A percentile compares a stretch with the other conserved stretches of the same genome.
These are phyloP conservation scores for Sequoia sempervirens DNA, from an alignment of 75 land plant species.

Conservation along the genomic window DNA sequence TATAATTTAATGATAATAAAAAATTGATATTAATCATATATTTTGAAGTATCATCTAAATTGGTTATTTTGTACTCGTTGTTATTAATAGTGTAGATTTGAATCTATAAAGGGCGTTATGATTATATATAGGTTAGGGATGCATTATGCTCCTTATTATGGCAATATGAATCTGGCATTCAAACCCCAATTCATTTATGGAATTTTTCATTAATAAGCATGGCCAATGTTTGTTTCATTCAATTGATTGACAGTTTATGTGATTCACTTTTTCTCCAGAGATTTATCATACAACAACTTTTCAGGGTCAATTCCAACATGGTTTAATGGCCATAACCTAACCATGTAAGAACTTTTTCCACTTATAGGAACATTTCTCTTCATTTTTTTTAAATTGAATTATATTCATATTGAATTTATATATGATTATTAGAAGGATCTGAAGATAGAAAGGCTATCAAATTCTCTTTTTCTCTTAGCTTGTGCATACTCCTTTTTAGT, in stretches of 20 bases:
- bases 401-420: neutral
- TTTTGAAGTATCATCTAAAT: no score
- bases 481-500: neutral
- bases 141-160: neutral
- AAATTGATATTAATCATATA: no score
- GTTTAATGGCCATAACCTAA: neutral
- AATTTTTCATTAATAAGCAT: neutral
- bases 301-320: constrained; percentile 1
- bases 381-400: neutral
- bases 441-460: neutral
- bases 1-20: neutral
- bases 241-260: neutral
- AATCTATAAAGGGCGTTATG: no score
- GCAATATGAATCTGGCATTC: neutral
- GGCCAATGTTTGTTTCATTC: neutral
- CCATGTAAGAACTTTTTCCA: neutral
- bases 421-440: neutral
- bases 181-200: neutral
- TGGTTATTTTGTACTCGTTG: no score
- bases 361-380: neutral
- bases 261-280: neutral
- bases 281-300: constrained; percentile 5
- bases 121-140: neutral
- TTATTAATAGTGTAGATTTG: no score
- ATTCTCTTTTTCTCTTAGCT: neutral